phyloP scores from a whole-genome alignment of 2,329 filamentous ascomycete genomes.

The Hypoxylon sp. region DNA sequence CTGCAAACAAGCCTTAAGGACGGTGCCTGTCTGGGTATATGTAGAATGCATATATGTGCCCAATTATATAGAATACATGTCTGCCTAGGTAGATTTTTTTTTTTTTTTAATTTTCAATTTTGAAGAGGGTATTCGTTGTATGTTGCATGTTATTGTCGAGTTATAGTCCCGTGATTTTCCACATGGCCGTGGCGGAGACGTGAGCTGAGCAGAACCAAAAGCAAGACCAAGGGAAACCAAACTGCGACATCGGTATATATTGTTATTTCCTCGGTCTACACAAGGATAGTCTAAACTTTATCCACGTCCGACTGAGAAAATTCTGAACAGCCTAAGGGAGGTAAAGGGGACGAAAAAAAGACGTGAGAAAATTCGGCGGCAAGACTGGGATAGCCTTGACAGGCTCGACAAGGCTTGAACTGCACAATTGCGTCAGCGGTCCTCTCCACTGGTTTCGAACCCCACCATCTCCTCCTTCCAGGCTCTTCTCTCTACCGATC shows the following conservation, averaged over 20 bases:
- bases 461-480: slow-evolving; percentile 29
- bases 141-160: slow-evolving; percentile 13
- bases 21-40: slow-evolving; percentile 25
- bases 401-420: slow-evolving; percentile 4
- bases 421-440: slow-evolving; percentile 36
- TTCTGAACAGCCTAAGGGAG: too few species aligned
- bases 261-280: background rate
- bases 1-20: slow-evolving; percentile 3
- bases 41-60: slow-evolving; percentile 7
- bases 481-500: slow-evolving; percentile 25
- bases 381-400: slow-evolving; percentile 8
- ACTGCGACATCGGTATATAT: slow-evolving; percentile 7
- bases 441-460: slow-evolving; percentile 32
- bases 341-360: slow-evolving; percentile 25
- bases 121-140: background rate
- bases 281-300: slow-evolving; percentile 17
- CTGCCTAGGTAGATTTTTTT: too few species aligned
- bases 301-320: too few species aligned
- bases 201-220: slow-evolving; percentile 16
- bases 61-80: slow-evolving; percentile 13
- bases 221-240: too few species aligned
- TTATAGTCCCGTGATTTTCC: slow-evolving; percentile 16
- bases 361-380: background rate
- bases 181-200: background rate
- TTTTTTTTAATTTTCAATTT: background rate